Conservation (phyloP, 495 filamentous ascomycete genomes). For the Bombardia bombarda region DNA sequence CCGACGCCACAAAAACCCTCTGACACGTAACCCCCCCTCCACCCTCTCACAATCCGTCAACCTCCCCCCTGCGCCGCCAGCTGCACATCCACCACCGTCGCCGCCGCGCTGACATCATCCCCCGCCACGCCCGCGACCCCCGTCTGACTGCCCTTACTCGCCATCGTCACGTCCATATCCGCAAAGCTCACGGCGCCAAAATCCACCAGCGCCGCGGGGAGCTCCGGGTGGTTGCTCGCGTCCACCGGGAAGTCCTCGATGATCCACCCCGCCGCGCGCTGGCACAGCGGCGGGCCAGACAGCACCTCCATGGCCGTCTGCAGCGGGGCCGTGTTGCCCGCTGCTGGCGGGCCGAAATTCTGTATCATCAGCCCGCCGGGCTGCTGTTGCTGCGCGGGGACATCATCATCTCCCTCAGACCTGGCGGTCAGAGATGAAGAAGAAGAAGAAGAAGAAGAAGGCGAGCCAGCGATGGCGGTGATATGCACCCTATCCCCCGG, state of each 20-base stretch:
- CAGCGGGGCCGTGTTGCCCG: not conserved
- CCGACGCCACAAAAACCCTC: not conserved
- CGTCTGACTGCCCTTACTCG: not conserved
- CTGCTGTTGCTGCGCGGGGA: too few relatives aligned
- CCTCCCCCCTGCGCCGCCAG: constrained; percentile 17
- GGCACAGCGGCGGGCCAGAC: constrained; percentile 4
- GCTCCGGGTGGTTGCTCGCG: constrained; percentile 5
- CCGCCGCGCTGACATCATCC: too few relatives aligned
- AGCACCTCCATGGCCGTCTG: not conserved
- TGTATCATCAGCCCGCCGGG: not conserved
- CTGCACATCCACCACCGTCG: constrained; percentile 15
- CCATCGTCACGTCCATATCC: constrained; percentile 1
- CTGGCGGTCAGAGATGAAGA: too few relatives aligned
- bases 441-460: not conserved
- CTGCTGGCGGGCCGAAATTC: not conserved
- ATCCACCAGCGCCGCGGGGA: constrained; percentile 19
- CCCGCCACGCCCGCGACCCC: constrained; percentile 5
- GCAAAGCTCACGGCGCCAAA: constrained; percentile 15
- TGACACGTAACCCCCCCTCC: constrained; percentile 5
- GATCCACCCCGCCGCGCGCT: constrained; percentile 14
- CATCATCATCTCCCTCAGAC: too few relatives aligned
- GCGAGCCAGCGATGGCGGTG: too few relatives aligned
- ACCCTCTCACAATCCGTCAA: constrained; percentile 16
- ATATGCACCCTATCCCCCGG: constrained; percentile 14
- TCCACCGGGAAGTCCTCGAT: constrained; percentile 21